These are phyloP conservation scores for Drosera capensis DNA, from an alignment of 148 eudicot species.

Conservation along the genomic window DNA sequence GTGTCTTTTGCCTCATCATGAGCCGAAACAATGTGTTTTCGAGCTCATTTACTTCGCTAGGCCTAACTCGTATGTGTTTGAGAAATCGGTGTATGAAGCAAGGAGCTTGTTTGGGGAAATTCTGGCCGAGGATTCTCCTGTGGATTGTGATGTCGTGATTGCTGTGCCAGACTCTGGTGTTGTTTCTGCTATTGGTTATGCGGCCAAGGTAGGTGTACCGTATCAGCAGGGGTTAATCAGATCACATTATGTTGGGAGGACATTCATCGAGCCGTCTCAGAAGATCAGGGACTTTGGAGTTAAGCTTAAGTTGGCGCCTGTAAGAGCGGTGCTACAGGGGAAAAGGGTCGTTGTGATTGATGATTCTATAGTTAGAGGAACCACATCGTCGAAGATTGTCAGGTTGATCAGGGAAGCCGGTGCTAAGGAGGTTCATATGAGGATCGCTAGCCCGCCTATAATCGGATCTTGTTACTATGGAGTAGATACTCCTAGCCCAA, in stretches of 20 bases:
- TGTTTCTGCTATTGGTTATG: conserved; percentile 45
- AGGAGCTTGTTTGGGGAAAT: conserved; percentile 27
- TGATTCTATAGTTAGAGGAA: conserved; percentile 53
- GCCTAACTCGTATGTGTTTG: conserved; percentile 42
- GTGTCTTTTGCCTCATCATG: conserved; percentile 27
- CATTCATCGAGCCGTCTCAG: conserved; percentile 85
- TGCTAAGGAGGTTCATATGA: conserved; percentile 18
- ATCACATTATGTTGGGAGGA: conserved; percentile 47
- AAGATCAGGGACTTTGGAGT: conserved; percentile 71
- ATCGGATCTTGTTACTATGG: conserved; percentile 51
- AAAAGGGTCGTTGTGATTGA: conserved; percentile 56
- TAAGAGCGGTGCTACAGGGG: conserved; percentile 36
- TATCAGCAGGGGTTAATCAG: conserved; percentile 66
- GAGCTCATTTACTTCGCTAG: conserved; percentile 46
- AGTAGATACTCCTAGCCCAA: conserved; percentile 46
- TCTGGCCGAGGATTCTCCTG: conserved; percentile 27
- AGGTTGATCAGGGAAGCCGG: conserved; percentile 43
- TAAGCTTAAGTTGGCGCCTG: conserved; percentile 63
- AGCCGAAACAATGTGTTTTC: conserved; percentile 44
- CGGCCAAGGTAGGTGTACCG: conserved; percentile 51
- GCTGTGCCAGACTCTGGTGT: conserved; percentile 22
- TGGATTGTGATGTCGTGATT: conserved; percentile 38
- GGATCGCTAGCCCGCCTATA: conserved; percentile 31
- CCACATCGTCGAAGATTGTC: conserved; percentile 46
- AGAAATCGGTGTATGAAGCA: conserved; percentile 32